Base-by-base conservation (phyloP, 257 asterid species). In the Solanum chiquidenum region DNA sequence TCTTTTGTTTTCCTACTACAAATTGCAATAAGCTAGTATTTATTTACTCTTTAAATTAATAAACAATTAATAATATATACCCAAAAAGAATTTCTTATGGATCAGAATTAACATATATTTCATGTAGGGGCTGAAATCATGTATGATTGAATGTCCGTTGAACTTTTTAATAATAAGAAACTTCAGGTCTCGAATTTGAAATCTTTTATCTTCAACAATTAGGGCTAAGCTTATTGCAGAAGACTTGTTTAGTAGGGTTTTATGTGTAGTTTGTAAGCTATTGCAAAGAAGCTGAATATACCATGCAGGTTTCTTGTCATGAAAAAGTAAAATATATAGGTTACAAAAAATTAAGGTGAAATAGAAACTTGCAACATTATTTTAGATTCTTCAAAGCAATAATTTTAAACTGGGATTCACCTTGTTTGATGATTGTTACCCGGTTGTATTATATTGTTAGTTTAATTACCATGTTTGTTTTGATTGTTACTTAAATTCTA, bases 151-250 rank as follows among this genome's bases (percentile, higher is more conserved):
- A 72, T 72, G 1, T 73, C 16, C 4, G 16, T 73, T 73, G 18
- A 73, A 34, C 16, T 20, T 34, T 7, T 73, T 18, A 71, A 31
- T 10, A 14, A 33, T 31, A 23, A 18, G 0, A 0, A 23, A 23
- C 6, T 60, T 49, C 0, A 1, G 0, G 6, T 49, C 8, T 21
- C 0, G 4, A 60, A 23, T 21, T 60, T 8, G 12, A 60, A 60
- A 21, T 21, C 0, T 21, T 21, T 21, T 4, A 1, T 0, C 12
- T 58, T 0, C 11, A 2, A 58, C 0, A 1, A 3, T 0, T 20
- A 1, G 12, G 4, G 23, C 20, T 55, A 25, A 23, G 3, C 69
- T 60, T 0, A 13, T 21, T 4, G 29, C 1, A 60, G 0, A 1
- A 60, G 69, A 60, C 14, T 23, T 21, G 13, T 2, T 23, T 21